Evolutionary conservation across 2,329 filamentous ascomycete genomes (phyloP).

Genomic region (Fusarium bulbicola): DNA sequence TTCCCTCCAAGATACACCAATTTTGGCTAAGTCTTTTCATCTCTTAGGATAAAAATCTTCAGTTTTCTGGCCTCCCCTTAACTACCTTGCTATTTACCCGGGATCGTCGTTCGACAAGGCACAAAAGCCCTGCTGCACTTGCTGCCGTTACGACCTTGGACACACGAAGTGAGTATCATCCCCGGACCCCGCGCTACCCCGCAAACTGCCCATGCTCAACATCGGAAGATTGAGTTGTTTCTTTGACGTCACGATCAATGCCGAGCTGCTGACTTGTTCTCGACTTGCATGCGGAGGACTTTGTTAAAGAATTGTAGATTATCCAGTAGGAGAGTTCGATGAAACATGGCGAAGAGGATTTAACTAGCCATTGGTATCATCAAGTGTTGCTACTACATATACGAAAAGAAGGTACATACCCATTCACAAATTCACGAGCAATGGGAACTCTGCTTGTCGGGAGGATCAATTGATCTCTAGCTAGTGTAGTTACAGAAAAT

Average conservation of each 20-base stretch:
- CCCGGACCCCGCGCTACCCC: conserved; percentile 8
- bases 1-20: too few species aligned
- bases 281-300: not conserved
- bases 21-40: not conserved
- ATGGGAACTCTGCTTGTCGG: accelerated
- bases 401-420: accelerated
- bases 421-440: not conserved
- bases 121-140: not conserved
- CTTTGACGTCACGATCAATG: not conserved
- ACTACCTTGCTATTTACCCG: not conserved
- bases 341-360: accelerated
- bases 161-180: not conserved
- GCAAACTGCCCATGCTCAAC: not conserved
- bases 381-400: not conserved
- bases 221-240: not conserved
- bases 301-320: not conserved
- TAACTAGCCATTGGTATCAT: too few species aligned
- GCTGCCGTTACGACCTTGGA: not conserved
- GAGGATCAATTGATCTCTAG: not conserved
- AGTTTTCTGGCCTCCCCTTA: not conserved
- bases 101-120: not conserved
- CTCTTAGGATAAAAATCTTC: too few species aligned
- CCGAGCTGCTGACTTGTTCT: not conserved
- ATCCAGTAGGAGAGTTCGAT: not conserved
- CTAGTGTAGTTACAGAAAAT: not conserved